A percentile compares a stretch with the other conserved stretches of the same genome.
These are phyloP conservation scores for Hypoxylon fuscum DNA, from an alignment of 495 filamentous ascomycete genomes.

Conservation along the genomic window DNA sequence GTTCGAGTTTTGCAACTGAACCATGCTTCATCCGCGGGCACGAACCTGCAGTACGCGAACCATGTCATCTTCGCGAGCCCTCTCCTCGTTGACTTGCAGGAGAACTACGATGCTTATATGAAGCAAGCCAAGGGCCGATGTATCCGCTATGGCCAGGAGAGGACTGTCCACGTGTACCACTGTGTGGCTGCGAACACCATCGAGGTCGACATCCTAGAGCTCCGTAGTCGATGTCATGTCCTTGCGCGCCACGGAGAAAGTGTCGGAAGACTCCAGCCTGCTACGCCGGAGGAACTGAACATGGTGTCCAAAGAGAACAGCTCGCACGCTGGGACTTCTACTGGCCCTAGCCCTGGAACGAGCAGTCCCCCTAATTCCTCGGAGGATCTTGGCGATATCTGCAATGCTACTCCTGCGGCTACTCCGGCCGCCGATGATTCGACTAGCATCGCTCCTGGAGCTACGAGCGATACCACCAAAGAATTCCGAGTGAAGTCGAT, in stretches of 20 bases:
- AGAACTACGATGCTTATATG: conserved; percentile 67
- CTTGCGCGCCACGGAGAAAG: conserved; percentile 11
- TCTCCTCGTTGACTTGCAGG: conserved; percentile 57
- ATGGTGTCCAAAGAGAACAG: too few species aligned
- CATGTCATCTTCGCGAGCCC: conserved; percentile 81
- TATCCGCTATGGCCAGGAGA: conserved; percentile 73
- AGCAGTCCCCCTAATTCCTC: too few species aligned
- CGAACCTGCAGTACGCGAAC: conserved; percentile 78
- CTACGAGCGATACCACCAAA: neutral
- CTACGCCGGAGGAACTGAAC: too few species aligned
- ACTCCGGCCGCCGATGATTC: too few species aligned
- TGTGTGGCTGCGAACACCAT: conserved; percentile 70
- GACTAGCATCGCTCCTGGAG: neutral
- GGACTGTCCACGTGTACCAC: conserved; percentile 73
- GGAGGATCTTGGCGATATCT: neutral
- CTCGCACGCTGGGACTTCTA: too few species aligned
- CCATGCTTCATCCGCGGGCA: conserved; percentile 71
- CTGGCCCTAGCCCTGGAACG: too few species aligned
- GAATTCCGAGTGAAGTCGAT: conserved; percentile 18
- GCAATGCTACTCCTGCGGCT: too few species aligned
- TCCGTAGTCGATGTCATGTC: conserved; percentile 19
- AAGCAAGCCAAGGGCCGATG: conserved; percentile 77
- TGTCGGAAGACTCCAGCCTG: conserved; percentile 6
- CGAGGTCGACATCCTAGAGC: conserved; percentile 70
- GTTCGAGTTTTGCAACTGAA: conserved; percentile 74